Evolutionary conservation across 2,329 filamentous ascomycete genomes (phyloP), one percentile per base, ranked within the genome.

Genomic region (Alternaria hordeiaustralica): DNA sequence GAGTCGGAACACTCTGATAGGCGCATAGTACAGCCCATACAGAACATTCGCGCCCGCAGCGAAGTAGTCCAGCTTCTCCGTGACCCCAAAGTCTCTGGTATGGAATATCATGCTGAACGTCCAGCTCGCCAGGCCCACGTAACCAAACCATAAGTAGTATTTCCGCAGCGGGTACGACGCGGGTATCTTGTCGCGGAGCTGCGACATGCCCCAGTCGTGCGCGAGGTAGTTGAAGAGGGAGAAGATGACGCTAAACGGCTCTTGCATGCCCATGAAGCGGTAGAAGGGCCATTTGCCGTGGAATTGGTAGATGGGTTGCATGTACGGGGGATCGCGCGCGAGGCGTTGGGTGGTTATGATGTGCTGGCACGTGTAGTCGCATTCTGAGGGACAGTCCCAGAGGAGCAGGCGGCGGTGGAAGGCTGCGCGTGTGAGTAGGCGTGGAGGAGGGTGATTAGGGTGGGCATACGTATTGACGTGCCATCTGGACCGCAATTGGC

Each of bases 241-340:
- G 86, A 97, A 99, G 76, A 97, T 84, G 70, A 98, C 95, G 55
- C 90, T 94, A 79, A 94, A 93, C 63, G 95, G 94, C 83, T 99
- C 96, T 83, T 99, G 96, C 84, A 97, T 91, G 79, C 96, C 96
- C 58, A 96, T 82, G 75, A 97, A 87, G 70, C 96, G 92, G 80
- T 90, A 86, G 83, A 99, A 99, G 43, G 96, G 96, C 96, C 96
- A 99, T 87, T 99, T 99, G 30, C 96, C 96, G 83, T 99, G 94
- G 85, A 94, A 99, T 82, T 99, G 96, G 60, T 95, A 90, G 54
- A 97, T 81, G 11, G 89, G 87, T 28, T 88, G 80, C 66, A 87
- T 82, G 83, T 89, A 89, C 1, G 87, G 87, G 33, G 88, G 87
- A 64, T 88, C 87, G 66, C 87, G 84, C 25, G 87, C 83, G 69